Evolutionary conservation across 192 early-diverging fungal genomes (phyloP), one percentile per base, ranked within the genome.

Genomic region (Mortierella hygrophila): DNA sequence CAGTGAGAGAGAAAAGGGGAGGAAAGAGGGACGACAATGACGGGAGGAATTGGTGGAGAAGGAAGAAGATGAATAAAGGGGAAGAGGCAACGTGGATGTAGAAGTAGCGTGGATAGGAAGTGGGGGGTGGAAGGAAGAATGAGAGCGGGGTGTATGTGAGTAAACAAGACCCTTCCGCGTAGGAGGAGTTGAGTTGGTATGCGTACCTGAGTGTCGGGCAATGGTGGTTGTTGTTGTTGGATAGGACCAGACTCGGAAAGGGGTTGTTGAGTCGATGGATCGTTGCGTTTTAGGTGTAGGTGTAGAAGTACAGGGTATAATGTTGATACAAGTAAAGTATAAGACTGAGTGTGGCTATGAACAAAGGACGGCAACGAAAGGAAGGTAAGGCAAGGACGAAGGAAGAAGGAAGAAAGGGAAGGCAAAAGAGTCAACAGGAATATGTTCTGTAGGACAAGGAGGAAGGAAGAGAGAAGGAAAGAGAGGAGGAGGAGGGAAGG

Each of bases 391-490:
- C 7, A 63, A 63, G 26, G 8, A 11, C 32, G 13, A 23, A 13
- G 26, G 9, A 32, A 35, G 32, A 4, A 75, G 20, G 37, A 35
- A 7, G 57, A 40, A 63, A 74, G 35, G 21, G 20, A 46, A 68
- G 18, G 4, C 4, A 74, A 74, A 54, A 32, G 52, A 38, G 63
- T 52, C 49, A 21, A 52, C 49, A 52, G 49, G 49, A 52, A 52
- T 26, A 21, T 10, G 46, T 65, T 77, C 76, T 77, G 76, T 77
- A 49, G 76, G 76, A 77, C 75, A 77, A 77, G 42, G 47, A 65
- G 15, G 63, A 32, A 15, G 32, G 41, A 65, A 15, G 18, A 40
- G 70, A n/a, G 63, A 46, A 41, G 44, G 15, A 2, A 70, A 38
- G 35, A 29, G 69, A 70, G 18, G 4, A 37, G 37, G 37, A 70